These are phyloP conservation scores for Ordospora colligata DNA, from an alignment of 371 early-diverging fungal genomes.

Conservation along the genomic window DNA sequence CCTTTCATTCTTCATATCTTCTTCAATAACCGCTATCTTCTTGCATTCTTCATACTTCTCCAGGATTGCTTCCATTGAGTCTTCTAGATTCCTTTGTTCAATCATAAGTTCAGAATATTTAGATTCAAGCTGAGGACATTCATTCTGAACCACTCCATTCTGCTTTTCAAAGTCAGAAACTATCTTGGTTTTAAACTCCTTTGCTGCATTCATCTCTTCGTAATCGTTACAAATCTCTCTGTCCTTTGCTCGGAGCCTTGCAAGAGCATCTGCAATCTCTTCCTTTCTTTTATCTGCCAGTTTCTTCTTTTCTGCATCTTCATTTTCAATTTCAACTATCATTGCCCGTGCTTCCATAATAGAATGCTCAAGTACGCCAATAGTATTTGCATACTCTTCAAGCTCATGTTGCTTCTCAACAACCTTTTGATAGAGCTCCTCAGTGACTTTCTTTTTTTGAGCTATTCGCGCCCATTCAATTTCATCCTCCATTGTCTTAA, in stretches of 20 bases:
- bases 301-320: not conserved
- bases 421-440: not conserved
- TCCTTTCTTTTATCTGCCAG: not conserved
- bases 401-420: slow-evolving; percentile 1
- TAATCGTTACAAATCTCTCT: slow-evolving; percentile 35
- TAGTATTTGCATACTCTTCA: not conserved
- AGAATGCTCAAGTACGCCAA: not conserved
- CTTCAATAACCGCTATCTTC: slow-evolving; percentile 6
- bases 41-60: slow-evolving; percentile 6
- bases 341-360: not conserved
- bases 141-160: slow-evolving; percentile 11
- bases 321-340: not conserved
- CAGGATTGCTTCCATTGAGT: not conserved
- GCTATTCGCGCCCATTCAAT: slow-evolving; percentile 38
- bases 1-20: slow-evolving; percentile 8
- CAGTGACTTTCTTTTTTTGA: slow-evolving; percentile 9
- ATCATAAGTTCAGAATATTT: not conserved
- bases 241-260: not conserved
- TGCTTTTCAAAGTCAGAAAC: slow-evolving; percentile 21
- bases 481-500: slow-evolving; percentile 44
- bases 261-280: not conserved
- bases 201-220: slow-evolving; percentile 3
- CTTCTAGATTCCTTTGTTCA: not conserved
- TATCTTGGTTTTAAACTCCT: slow-evolving; percentile 2
- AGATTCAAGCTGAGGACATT: slow-evolving; percentile 7